Conservation (phyloP, 768 basidiomycete species). For the Kwoniella newhampshirensis region DNA sequence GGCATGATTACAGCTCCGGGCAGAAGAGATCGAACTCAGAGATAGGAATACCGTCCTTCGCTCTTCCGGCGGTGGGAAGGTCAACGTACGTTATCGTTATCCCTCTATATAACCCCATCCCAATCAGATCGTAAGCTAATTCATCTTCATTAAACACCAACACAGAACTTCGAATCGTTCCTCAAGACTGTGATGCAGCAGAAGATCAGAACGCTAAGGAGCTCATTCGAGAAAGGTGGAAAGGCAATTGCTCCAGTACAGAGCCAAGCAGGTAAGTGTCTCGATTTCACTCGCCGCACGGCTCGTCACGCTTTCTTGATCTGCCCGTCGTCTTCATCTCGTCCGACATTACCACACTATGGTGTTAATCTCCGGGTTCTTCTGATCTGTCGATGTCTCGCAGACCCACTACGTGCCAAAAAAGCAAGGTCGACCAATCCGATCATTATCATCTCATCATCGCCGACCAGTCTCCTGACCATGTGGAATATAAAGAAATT, state of each 20-base stretch:
- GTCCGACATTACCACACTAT: conserved; percentile 93
- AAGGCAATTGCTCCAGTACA: conserved; percentile 11
- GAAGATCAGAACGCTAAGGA: conserved; percentile 71
- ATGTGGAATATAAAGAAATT: conserved; percentile 97
- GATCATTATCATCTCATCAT: conserved; percentile 96
- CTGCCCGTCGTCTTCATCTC: conserved; percentile 90
- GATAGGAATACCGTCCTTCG: conserved; percentile 81
- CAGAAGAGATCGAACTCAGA: conserved; percentile 51
- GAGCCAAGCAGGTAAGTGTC: conserved; percentile 4
- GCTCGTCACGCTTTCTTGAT: conserved; percentile 57
- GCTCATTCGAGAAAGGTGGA: conserved; percentile 26
- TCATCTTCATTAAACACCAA: not conserved
- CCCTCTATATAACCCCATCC: not conserved
- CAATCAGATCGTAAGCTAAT: not conserved
- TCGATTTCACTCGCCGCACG: conserved; percentile 24
- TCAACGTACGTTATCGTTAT: conserved; percentile 64
- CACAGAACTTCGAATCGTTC: conserved; percentile 71
- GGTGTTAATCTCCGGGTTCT: too few species aligned
- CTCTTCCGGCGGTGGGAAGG: conserved; percentile 63
- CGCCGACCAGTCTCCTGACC: conserved; percentile 88
- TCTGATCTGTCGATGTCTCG: too few species aligned
- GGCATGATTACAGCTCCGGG: conserved; percentile 56
- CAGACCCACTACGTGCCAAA: conserved; percentile 37
- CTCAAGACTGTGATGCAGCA: conserved; percentile 68
- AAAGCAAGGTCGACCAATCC: conserved; percentile 71